These are phyloP conservation scores for Thraustotheca clavata DNA, from an alignment of 352 stramenopile genomes.

Conservation along the genomic window DNA sequence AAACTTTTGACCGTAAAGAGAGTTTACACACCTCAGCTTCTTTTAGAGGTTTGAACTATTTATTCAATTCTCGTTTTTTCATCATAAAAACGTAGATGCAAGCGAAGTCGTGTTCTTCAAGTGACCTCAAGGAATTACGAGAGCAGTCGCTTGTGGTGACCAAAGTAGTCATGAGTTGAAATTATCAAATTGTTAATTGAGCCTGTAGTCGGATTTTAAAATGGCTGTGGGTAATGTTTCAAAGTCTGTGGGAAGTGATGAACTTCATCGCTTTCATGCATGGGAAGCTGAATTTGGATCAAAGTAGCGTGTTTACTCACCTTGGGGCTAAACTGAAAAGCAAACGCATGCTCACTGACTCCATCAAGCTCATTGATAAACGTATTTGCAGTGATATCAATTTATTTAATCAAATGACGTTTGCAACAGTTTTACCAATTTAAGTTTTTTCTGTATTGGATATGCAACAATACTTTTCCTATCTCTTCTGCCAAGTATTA, in stretches of 20 bases:
- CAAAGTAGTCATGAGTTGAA: conserved; percentile 28
- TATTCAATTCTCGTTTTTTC: background rate
- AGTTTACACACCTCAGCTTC: conserved; percentile 57
- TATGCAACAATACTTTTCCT: no score
- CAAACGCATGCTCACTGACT: no score
- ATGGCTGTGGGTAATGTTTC: conserved; percentile 66
- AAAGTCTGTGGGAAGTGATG: conserved; percentile 70
- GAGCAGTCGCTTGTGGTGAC: conserved; percentile 52
- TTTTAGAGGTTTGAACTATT: conserved; percentile 35
- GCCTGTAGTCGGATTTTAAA: conserved; percentile 36
- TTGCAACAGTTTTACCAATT: no score
- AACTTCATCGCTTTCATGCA: conserved; percentile 62
- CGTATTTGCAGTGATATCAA: no score
- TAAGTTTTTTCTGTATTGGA: no score
- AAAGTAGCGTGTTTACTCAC: no score
- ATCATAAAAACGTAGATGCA: conserved; percentile 38
- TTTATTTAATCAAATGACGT: no score
- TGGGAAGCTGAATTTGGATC: conserved; percentile 80
- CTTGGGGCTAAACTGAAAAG: no score
- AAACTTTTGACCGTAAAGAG: conserved; percentile 79
- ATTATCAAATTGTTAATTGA: background rate
- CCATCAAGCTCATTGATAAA: no score
- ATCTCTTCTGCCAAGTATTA: no score
- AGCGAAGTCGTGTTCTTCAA: conserved; percentile 15
- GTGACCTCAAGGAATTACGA: conserved; percentile 37